Conservation (phyloP, 1,284 basidiomycete genomes). For the Melampsora occidentalis region DNA sequence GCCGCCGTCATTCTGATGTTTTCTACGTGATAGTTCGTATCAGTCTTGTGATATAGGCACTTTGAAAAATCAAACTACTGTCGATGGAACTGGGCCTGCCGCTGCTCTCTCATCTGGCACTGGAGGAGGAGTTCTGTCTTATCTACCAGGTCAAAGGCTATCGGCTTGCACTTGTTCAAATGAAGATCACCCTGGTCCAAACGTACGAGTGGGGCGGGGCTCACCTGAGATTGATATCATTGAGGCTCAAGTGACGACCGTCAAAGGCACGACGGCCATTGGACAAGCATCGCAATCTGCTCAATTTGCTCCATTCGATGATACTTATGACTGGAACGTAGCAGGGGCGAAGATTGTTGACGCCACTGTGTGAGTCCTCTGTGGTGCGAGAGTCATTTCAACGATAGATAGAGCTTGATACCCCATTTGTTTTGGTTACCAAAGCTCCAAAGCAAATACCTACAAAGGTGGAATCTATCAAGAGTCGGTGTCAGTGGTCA, state of each 20-base stretch:
- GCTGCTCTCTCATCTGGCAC: constrained; percentile 17
- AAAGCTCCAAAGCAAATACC: constrained; percentile 61
- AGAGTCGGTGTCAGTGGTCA: constrained; percentile 59
- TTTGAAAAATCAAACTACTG: constrained; percentile 59
- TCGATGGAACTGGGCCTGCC: constrained; percentile 47
- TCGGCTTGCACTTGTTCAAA: constrained; percentile 59
- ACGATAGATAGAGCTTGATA: constrained; percentile 59
- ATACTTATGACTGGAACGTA: constrained; percentile 24
- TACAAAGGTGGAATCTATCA: constrained; percentile 76
- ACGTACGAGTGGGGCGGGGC: constrained; percentile 59
- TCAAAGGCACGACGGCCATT: constrained; percentile 46
- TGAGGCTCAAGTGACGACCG: constrained; percentile 61
- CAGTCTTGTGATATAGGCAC: constrained; percentile 60
- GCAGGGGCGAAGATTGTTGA: constrained; percentile 16
- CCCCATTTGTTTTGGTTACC: constrained; percentile 54
- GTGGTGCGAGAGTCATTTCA: too few relatives aligned
- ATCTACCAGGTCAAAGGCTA: constrained; percentile 60
- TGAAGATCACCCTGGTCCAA: constrained; percentile 66
- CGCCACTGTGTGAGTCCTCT: constrained; percentile 6
- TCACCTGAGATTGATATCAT: constrained; percentile 68
- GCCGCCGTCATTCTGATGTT: neutral
- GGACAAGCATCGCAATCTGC: constrained; percentile 73
- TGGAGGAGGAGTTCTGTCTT: constrained; percentile 46
- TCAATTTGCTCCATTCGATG: constrained; percentile 62
- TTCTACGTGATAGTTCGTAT: constrained; percentile 51